Evolutionary conservation across 345 rosid species (phyloP), one percentile per base, ranked within the genome.

Genomic region (Corymbia maculata): DNA sequence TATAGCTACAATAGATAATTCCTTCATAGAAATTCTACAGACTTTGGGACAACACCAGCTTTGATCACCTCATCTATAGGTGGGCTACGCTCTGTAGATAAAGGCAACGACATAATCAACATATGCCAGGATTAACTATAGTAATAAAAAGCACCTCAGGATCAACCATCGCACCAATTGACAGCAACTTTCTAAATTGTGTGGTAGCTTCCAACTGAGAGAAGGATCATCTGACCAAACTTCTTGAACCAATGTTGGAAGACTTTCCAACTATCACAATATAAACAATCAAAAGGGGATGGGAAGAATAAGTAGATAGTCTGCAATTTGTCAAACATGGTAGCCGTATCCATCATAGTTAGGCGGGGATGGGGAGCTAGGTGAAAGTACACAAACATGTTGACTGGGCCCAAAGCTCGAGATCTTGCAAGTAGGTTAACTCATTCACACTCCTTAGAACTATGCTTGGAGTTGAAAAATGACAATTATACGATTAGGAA

Each of bases 31-130:
- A 95, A 96, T 92, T 95, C 96, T 80, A 96, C 98, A 89, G 95
- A 95, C 51, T 94, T 93, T 10, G 98, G 96, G 52, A 96, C 91
- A 88, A 95, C 98, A 87, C 96, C 96, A 50, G 94, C 96, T 91
- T 94, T 94, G 88, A 96, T 95, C 59, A 96, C 98, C 92, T 96
- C 98, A 89, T 95, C 97, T 85, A 96, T 96, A 13, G 99, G 99
- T 89, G 99, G 99, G 90, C 95, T 92, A 21, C 96, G 96, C 91
- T 96, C 98, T 96, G 89, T 85, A 89, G 42, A 80, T 44, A 52
- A 53, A 68, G 21, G 68, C 21, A 85, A 13, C 14, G n/a, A 84
- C 66, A 85, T 75, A 85, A 49, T 36, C 61, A 21, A 9, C 21
- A 19, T 45, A 55, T 51, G n/a, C 51, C 53, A 53, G 61, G 49